Evolutionary conservation across 441 rosid genomes (phyloP), one percentile per base, ranked within the genome.

Genomic region (Erodium moschatum): DNA sequence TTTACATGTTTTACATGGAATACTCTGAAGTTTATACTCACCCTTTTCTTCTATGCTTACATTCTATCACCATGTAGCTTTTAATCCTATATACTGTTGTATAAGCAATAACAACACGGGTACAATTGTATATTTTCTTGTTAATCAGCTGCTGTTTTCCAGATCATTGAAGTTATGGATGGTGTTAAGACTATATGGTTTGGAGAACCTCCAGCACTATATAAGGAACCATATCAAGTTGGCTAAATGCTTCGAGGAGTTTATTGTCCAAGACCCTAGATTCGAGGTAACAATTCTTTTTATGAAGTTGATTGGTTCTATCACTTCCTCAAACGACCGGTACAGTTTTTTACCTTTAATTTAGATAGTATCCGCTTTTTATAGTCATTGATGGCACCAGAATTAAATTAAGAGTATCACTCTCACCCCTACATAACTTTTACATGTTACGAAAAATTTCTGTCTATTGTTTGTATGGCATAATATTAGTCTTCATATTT

Each of bases 141-240:
- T 24, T 71, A 64, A 70, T 62, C 50, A 46, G 6, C 31, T 50
- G 33, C 40, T 72, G 66, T 29, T 8, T 58, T 15, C 58, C 76
- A 92, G 96, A 74, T 89, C 97, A 65, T 70, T 92, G 78, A 91
- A 89, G 73, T 78, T 89, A 69, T 89, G 97, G 96, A 85, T 89
- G 94, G 94, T 89, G 24, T 79, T 92, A 71, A 76, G 93, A 56
- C 79, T 92, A 21, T 90, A 92, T 77, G 98, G 98, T 75, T 24
- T 85, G 71, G 88, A 86, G 75, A 81, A 79, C 50, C 86, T 90
- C 58, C 93, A 78, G 78, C 60, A 75, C 73, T 88, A 87, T 70
- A 80, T 88, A 73, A 85, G 98, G 80, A 87, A 85, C 78, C 98
- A 92, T 76, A 76, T 90, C 76, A 80, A 82, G 72, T 77, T 92